Evolutionary conservation across 2,329 filamentous ascomycete species (phyloP).

Genomic region (Penicillium hesseltinei): DNA sequence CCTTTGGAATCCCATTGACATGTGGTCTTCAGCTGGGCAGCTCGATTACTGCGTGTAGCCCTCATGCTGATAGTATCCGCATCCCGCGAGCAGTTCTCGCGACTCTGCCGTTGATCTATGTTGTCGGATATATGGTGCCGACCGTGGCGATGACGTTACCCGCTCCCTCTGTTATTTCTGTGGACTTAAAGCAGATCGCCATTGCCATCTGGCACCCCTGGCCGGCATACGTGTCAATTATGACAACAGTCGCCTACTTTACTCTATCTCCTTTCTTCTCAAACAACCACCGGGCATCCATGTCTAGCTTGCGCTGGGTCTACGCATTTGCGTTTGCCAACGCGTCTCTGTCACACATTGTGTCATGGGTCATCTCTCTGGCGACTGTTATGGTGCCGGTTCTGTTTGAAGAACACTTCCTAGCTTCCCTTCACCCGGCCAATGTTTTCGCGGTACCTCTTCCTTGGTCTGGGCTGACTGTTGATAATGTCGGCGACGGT

Average conservation of each 20-base stretch:
- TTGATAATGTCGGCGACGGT: slow-evolving; percentile 41
- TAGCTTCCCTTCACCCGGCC: slow-evolving; percentile 37
- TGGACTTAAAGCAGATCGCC: slow-evolving; percentile 47
- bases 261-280: slow-evolving; percentile 25
- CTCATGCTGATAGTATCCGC: slow-evolving; percentile 35
- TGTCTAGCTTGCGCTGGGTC: slow-evolving; percentile 37
- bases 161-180: slow-evolving; percentile 38
- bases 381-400: slow-evolving; percentile 38
- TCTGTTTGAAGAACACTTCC: slow-evolving; percentile 34
- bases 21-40: slow-evolving; percentile 44
- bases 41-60: slow-evolving; percentile 41
- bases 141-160: slow-evolving; percentile 46
- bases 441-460: slow-evolving; percentile 40
- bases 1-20: slow-evolving; percentile 46
- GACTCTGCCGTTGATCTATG: slow-evolving; percentile 43
- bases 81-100: slow-evolving; percentile 32
- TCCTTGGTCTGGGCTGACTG: slow-evolving; percentile 31
- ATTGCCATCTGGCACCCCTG: slow-evolving; percentile 54
- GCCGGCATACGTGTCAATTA: slow-evolving; percentile 47
- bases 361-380: slow-evolving; percentile 43
- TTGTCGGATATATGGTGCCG: slow-evolving; percentile 47
- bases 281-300: slow-evolving; percentile 27
- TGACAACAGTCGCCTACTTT: slow-evolving; percentile 35
- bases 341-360: slow-evolving; percentile 42
- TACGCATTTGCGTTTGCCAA: slow-evolving; percentile 45